Percentiles rank a stretch among this genome's conserved stretches.
Evolutionary conservation across 164 flowering plant genomes (phyloP).

Genomic region (Stephania cephalantha): DNA sequence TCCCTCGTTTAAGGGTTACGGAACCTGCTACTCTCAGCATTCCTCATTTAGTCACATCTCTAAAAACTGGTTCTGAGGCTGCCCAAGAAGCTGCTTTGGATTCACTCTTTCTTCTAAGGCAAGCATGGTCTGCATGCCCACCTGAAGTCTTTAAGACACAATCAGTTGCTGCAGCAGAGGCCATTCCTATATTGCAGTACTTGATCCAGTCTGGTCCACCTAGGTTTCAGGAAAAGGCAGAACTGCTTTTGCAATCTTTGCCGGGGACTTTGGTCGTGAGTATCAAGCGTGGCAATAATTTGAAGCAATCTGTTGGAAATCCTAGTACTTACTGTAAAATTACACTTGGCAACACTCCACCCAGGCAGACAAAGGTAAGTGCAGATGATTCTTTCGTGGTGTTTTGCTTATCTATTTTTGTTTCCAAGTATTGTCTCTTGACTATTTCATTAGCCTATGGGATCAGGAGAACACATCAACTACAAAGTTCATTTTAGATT

Average conservation of each 20-base stretch:
- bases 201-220: constrained; percentile 95
- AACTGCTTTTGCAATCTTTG: constrained; percentile 84
- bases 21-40: constrained; percentile 95
- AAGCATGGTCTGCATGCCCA: constrained; percentile 98
- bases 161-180: constrained; percentile 94
- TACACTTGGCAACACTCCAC: constrained; percentile 80
- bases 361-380: constrained; percentile 81
- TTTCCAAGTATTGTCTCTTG: not conserved
- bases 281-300: constrained; percentile 86
- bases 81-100: constrained; percentile 95
- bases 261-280: constrained; percentile 83
- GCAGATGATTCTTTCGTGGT: not conserved
- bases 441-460: not conserved
- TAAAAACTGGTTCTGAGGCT: constrained; percentile 79
- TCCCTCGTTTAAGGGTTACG: constrained; percentile 89
- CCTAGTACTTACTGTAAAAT: constrained; percentile 88
- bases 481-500: not conserved
- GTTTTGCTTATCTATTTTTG: not conserved
- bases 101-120: constrained; percentile 80
- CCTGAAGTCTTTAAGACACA: constrained; percentile 91
- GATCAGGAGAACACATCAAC: not conserved
- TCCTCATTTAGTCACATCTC: constrained; percentile 84
- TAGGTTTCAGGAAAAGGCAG: constrained; percentile 94
- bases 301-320: constrained; percentile 95
- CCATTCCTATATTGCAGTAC: constrained; percentile 83